phyloP scores from a whole-genome alignment of 2,329 filamentous ascomycete genomes.

The Emmonsia crescens region DNA sequence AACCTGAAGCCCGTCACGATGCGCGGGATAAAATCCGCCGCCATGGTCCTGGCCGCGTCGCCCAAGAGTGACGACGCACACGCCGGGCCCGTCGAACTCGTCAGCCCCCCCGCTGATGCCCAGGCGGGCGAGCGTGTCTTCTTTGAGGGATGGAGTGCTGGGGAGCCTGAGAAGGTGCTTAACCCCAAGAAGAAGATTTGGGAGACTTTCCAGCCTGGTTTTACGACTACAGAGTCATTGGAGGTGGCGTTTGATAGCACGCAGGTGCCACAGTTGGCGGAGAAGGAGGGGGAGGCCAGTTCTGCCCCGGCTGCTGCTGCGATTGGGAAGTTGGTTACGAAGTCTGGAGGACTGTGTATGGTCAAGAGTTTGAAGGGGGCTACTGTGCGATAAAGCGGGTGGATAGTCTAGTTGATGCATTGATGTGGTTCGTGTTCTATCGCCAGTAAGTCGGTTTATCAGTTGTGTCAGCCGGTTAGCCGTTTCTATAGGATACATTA shows the following conservation, averaged over 20 bases:
- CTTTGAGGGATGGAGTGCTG: constrained; percentile 82
- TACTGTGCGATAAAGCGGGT: constrained; percentile 59
- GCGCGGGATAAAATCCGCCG: constrained; percentile 69
- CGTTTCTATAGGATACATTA: background rate
- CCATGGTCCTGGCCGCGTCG: constrained; percentile 94
- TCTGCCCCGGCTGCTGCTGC: constrained; percentile 44
- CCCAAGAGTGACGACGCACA: constrained; percentile 75
- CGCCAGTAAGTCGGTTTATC: background rate
- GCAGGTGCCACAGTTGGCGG: constrained; percentile 57
- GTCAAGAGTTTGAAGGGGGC: constrained; percentile 72
- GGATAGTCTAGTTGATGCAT: background rate
- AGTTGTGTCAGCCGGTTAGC: too few relatives aligned
- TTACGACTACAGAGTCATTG: constrained; percentile 71
- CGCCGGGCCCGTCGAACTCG: constrained; percentile 84
- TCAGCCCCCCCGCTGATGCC: constrained; percentile 65
- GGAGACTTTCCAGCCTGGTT: constrained; percentile 93
- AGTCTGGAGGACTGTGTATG: constrained; percentile 67
- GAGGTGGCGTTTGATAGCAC: constrained; percentile 80
- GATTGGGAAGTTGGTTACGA: constrained; percentile 58
- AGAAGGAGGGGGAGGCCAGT: constrained; percentile 45
- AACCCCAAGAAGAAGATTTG: constrained; percentile 99
- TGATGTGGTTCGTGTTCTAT: background rate
- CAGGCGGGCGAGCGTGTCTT: constrained; percentile 77
- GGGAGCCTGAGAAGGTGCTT: constrained; percentile 81
- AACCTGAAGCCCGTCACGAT: constrained; percentile 99